phyloP scores from a whole-genome alignment of 2,329 filamentous ascomycete genomes.

The Akanthomyces dipterigenus region DNA sequence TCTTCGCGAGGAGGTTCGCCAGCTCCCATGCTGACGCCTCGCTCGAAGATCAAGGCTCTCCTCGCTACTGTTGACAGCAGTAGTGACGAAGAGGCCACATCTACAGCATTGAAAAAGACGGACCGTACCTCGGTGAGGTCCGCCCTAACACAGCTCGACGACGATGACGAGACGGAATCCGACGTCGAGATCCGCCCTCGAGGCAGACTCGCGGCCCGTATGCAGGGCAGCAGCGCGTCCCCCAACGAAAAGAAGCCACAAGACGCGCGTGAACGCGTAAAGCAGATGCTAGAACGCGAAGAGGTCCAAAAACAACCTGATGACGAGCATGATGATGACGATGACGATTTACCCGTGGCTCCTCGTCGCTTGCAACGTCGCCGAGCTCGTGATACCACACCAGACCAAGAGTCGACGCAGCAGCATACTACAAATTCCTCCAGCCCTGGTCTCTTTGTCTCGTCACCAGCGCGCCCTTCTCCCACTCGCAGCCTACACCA shows the following conservation, averaged over 20 bases:
- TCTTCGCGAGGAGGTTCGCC: conserved; percentile 35
- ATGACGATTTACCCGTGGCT: conserved; percentile 34
- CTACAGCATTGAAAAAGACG: conserved; percentile 19
- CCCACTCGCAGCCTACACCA: conserved; percentile 22
- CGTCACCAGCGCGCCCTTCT: conserved; percentile 37
- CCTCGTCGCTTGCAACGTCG: conserved; percentile 34
- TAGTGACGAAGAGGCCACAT: conserved; percentile 34
- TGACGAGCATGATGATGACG: conserved; percentile 31
- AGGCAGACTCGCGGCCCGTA: conserved; percentile 58
- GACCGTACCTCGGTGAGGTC: conserved; percentile 13
- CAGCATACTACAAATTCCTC: conserved; percentile 19
- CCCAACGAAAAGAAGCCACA: conserved; percentile 18
- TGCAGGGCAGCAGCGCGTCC: conserved; percentile 37
- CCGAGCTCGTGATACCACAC: conserved; percentile 26
- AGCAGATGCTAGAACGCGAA: conserved; percentile 33
- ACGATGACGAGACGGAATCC: conserved; percentile 41
- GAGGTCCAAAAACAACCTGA: conserved; percentile 19
- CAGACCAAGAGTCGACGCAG: conserved; percentile 22
- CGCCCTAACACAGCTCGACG: conserved; percentile 25
- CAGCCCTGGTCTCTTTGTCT: conserved; percentile 49
- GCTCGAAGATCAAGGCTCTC: conserved; percentile 48
- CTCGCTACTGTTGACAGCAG: conserved; percentile 44
- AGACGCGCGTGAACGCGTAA: conserved; percentile 35
- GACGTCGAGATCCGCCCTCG: conserved; percentile 42
- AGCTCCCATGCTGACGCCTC: conserved; percentile 39